phyloP scores from a whole-genome alignment of 345 rosid genomes.

The Lepidium aucheri region DNA sequence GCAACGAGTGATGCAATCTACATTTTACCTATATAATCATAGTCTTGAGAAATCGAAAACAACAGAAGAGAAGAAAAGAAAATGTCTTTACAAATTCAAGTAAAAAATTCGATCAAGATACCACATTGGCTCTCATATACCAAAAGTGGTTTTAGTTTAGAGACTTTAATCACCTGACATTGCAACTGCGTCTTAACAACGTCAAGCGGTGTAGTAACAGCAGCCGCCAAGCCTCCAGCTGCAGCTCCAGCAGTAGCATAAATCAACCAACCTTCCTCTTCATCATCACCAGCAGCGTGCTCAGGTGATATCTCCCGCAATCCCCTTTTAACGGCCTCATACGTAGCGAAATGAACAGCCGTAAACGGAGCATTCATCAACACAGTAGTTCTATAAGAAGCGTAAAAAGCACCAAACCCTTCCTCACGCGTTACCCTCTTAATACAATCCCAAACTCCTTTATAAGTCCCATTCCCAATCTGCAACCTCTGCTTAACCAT shows the following conservation, averaged over 20 bases:
- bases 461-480: constrained; percentile 52
- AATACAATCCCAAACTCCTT: constrained; percentile 75
- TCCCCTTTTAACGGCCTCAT: constrained; percentile 81
- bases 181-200: constrained; percentile 68
- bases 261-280: constrained; percentile 51
- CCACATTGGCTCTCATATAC: neutral
- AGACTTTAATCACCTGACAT: constrained; percentile 65
- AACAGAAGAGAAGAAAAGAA: neutral
- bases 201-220: constrained; percentile 32
- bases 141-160: neutral
- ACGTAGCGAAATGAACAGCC: constrained; percentile 77
- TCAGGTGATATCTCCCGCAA: constrained; percentile 72
- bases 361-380: constrained; percentile 97
- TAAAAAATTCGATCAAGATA: neutral
- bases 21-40: neutral
- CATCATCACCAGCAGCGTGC: constrained; percentile 42
- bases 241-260: constrained; percentile 98
- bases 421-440: constrained; percentile 70
- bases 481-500: constrained; percentile 98
- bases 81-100: neutral
- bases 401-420: constrained; percentile 79
- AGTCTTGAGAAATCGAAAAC: neutral
- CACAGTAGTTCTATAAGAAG: constrained; percentile 91
- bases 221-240: constrained; percentile 67
- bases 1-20: neutral